Percentiles rank a stretch among this genome's conserved stretches.
Evolutionary conservation across 2,329 filamentous ascomycete species (phyloP).

Genomic region (Didymella segeticola): DNA sequence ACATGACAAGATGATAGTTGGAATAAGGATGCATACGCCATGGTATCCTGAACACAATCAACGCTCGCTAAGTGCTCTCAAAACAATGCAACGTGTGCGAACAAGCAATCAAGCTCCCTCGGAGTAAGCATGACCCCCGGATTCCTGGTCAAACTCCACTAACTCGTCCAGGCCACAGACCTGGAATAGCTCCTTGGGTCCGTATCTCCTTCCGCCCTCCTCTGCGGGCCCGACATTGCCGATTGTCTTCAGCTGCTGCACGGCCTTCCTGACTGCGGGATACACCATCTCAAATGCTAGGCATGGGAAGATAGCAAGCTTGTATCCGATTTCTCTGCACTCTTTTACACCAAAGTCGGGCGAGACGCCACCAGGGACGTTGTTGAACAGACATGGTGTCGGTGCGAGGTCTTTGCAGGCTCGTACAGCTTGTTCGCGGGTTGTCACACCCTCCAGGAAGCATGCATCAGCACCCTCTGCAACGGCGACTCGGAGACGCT

Average conservation of each 20-base stretch:
- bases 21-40: neutral
- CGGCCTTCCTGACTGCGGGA: constrained; percentile 39
- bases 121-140: constrained; percentile 50
- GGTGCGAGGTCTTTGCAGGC: constrained; percentile 58
- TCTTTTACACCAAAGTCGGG: constrained; percentile 61
- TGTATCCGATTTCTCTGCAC: constrained; percentile 63
- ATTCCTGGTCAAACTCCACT: constrained; percentile 58
- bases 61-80: constrained; percentile 9
- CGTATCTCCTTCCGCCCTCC: constrained; percentile 53
- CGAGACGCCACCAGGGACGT: constrained; percentile 63
- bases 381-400: constrained; percentile 63
- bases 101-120: constrained; percentile 3
- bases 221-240: constrained; percentile 44
- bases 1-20: neutral
- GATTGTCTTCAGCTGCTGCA: constrained; percentile 35
- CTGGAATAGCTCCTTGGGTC: constrained; percentile 59
- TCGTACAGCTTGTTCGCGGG: constrained; percentile 57
- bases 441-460: constrained; percentile 66
- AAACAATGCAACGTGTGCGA: neutral
- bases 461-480: constrained; percentile 65
- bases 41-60: constrained; percentile 11
- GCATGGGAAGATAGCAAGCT: constrained; percentile 64
- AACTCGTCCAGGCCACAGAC: constrained; percentile 60
- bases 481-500: constrained; percentile 58
- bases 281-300: constrained; percentile 43